A percentile compares a stretch with the other conserved stretches of the same genome.
Conservation (phyloP, 2,329 filamentous ascomycete species). For the Pseudogymnoascus sp. region DNA sequence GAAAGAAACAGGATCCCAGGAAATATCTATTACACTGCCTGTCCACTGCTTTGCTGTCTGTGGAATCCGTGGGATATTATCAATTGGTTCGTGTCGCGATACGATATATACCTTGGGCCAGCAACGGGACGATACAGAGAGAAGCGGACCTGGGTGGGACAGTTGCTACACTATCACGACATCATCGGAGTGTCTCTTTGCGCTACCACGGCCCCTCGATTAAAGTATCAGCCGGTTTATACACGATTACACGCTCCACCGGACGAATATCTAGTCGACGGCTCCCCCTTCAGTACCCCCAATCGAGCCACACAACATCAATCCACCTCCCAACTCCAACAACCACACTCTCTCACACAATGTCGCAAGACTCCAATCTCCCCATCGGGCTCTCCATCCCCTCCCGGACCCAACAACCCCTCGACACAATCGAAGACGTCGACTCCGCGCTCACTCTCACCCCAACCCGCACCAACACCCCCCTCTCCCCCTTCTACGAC, state of each 20-base stretch:
- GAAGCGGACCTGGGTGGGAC: neutral
- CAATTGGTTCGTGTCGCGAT: neutral
- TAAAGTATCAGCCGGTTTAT: neutral
- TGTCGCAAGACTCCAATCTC: neutral
- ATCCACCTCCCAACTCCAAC: neutral
- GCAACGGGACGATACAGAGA: neutral
- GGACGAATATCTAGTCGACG: neutral
- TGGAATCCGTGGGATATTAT: neutral
- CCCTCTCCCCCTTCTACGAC: slow-evolving; percentile 20
- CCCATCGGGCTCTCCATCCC: slow-evolving; percentile 4
- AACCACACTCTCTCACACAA: neutral
- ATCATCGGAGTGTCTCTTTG: neutral
- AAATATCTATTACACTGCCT: neutral
- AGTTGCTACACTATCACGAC: neutral
- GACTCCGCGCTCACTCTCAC: slow-evolving; percentile 9
- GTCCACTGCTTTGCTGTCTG: neutral
- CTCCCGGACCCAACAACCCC: neutral
- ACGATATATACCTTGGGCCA: neutral
- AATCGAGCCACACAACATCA: neutral
- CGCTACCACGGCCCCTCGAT: neutral
- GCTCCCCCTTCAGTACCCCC: neutral
- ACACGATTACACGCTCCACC: neutral
- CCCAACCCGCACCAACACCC: slow-evolving; percentile 2
- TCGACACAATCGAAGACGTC: neutral
- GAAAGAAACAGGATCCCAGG: neutral